phyloP scores from a whole-genome alignment of 164 flowering plant genomes.

The Piper betle region DNA sequence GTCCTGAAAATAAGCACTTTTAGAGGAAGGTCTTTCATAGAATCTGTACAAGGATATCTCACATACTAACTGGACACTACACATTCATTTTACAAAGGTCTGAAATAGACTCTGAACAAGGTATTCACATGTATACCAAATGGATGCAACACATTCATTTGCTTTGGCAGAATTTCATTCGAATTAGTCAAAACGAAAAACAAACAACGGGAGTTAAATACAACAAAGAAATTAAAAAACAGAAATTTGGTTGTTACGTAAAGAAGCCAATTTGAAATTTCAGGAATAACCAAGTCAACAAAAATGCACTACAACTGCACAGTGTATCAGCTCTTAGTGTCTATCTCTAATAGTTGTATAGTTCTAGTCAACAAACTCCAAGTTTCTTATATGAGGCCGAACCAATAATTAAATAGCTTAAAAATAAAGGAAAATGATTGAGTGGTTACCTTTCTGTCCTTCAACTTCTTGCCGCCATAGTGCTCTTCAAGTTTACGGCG shows the following conservation, averaged over 20 bases:
- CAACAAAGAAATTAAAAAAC: not conserved
- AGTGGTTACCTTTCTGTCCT: slow-evolving; percentile 52
- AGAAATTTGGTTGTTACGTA: not conserved
- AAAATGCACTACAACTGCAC: too few species aligned
- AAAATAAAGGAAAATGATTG: not conserved
- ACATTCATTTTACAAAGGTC: not conserved
- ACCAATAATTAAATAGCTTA: not conserved
- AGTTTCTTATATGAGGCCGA: too few species aligned
- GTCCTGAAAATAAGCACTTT: slow-evolving; percentile 42
- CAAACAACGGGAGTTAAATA: not conserved
- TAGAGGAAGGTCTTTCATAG: not conserved
- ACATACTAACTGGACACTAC: too few species aligned
- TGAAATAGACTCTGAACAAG: not conserved
- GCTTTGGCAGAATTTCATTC: not conserved
- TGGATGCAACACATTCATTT: not conserved
- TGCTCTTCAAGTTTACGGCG: slow-evolving; percentile 72
- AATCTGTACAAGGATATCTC: not conserved
- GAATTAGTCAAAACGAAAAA: not conserved
- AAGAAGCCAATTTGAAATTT: not conserved
- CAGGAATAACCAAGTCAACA: not conserved
- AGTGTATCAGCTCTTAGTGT: not conserved
- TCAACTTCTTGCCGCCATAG: slow-evolving; percentile 45
- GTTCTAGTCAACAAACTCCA: not conserved
- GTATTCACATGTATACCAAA: not conserved
- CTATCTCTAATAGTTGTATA: too few species aligned